Evolutionary conservation across 2,329 filamentous ascomycete genomes (phyloP), one percentile per base, ranked within the genome.

Genomic region (Macrophomina phaseolina): DNA sequence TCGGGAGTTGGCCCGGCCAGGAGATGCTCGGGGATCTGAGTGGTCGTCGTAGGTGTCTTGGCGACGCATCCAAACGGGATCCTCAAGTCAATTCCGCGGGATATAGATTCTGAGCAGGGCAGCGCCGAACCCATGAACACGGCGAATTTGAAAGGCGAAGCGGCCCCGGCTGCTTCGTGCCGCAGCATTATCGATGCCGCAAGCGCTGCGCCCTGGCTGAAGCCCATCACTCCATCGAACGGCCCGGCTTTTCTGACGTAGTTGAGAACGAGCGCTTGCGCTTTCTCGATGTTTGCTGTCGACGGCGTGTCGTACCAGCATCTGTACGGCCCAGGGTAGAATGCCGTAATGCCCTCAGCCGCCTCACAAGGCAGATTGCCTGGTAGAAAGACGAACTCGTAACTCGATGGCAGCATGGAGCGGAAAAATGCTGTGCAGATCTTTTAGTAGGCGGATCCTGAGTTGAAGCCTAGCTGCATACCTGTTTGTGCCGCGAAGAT

Each of bases 141-240:
- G 14, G 77, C 76, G 51, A 75, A 77, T 40, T 73, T 72, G 66
- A 79, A 75, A 2, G 71, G 68, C 2, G 71, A 69, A 18, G 69
- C 63, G 16, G 70, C 68, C 71, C 6, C 73, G 72, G 18, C 36
- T 6, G 40, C 4, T 51, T 45, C 23, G 32, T 74, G 71, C 16
- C 76, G 71, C 42, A 75, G 70, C 18, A 79, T 69, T 48, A 74
- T 75, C 2, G 69, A 70, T 3, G 72, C 70, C 2, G 76, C 76
- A 40, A 78, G 66, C 11, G 75, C 75, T 14, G 72, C 77, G 7
- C 77, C 77, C 46, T 79, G 75, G 11, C 74, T 77, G 68, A 78
- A 79, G 34, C 77, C 77, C 23, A 78, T 68, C 48, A 78, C 66
- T 6, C 75, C 76, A 45, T 79, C 76, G 49, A 74, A 76, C 6